Base-by-base conservation (phyloP, 2,329 filamentous ascomycete genomes). In the Alternaria sp. region DNA sequence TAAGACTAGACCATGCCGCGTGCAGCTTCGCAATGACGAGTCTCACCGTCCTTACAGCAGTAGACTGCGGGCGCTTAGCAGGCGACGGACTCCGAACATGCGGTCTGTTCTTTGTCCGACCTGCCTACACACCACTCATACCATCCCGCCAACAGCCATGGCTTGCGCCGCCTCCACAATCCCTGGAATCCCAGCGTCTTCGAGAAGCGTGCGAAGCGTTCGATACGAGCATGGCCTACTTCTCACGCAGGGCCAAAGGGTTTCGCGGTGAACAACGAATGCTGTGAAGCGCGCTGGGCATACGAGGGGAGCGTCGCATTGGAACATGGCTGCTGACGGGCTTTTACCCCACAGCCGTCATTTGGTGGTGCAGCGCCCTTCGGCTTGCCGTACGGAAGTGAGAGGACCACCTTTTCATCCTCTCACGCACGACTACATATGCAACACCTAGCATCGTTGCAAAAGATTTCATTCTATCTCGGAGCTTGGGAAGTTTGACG, bases 61-160 rank as follows among this genome's bases (percentile, higher is more conserved):
- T 41, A 37, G 21, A 49, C 28, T 49, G 57, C 56, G 54, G 55
- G 65, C 60, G 61, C 66, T 61, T 69, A 67, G 68, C 68, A 66
- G 60, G 61, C 63, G 66, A 71, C 69, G 66, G 71, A 70, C 58
- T 69, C 69, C 70, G 70, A 72, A 66, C 46, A 48, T 55, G 58
- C 56, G 62, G 51, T 58, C 60, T 56, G 60, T 51, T 51, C 51
- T 46, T 24, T 42, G 40, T 45, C 36, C 24, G 21, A 26, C 40
- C 33, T 54, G 14, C 29, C 62, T 60, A 61, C 51, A 39, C 36
- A 51, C 44, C 60, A 49, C 45, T 62, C 37, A 46, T 26, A 31
- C 21, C 46, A 41, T 4, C 54, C 59, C 41, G 39, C 60, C 54
- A 56, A 55, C 42, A 53, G 52, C 48, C 45, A 44, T 55, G 45